These are phyloP conservation scores for Allium cepa DNA, from an alignment of 106 monocot species.

Conservation along the genomic window DNA sequence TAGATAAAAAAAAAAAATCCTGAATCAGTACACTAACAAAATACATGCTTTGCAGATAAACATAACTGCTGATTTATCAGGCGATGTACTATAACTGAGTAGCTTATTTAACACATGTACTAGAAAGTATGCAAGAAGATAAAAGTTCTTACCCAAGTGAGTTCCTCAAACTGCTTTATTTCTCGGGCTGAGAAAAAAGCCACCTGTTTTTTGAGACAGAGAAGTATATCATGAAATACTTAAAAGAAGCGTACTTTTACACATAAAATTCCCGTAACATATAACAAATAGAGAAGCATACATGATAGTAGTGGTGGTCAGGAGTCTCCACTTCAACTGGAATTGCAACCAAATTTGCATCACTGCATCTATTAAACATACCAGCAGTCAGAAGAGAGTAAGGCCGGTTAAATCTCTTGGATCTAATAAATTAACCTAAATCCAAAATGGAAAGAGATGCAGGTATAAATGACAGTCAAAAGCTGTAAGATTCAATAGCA, in stretches of 20 bases:
- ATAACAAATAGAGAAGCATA: conserved; percentile 14
- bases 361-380: conserved; percentile 47
- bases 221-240: not conserved
- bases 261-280: not conserved
- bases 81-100: no score
- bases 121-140: no score
- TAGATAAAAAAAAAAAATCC: no score
- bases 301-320: conserved; percentile 94
- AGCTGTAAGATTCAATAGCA: no score
- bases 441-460: no score
- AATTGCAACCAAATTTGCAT: conserved; percentile 75
- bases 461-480: no score
- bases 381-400: not conserved
- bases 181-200: conserved; percentile 48
- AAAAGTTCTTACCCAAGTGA: conserved; percentile 45
- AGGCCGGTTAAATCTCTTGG: not conserved
- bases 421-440: no score
- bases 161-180: conserved; percentile 41
- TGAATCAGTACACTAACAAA: no score
- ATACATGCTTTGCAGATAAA: no score
- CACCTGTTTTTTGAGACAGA: conserved; percentile 18
- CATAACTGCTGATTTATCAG: no score
- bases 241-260: not conserved
- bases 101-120: no score
- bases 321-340: conserved; percentile 89